Conservation (phyloP, 768 basidiomycete species). For the Gloeostereum incarnatum region DNA sequence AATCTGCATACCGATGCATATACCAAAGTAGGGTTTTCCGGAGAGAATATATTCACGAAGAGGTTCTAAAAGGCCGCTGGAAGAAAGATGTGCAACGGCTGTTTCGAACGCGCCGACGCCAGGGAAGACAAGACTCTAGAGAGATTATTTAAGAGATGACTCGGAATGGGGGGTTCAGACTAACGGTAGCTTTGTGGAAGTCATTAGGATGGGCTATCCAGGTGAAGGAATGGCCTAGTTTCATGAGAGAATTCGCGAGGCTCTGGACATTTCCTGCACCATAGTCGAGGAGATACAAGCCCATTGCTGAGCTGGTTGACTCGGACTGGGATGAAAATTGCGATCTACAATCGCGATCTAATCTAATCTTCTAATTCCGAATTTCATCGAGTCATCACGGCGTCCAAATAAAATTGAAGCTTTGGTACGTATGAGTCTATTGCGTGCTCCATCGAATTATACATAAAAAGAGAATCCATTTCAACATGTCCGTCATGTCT, state of each 20-base stretch:
- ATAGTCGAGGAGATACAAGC: conserved; percentile 89
- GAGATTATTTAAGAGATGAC: conserved; percentile 6
- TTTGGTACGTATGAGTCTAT: too few species aligned
- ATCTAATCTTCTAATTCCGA: too few species aligned
- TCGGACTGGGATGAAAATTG: too few species aligned
- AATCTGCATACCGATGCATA: conserved; percentile 98
- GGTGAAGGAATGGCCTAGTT: conserved; percentile 77
- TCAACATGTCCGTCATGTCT: conserved; percentile 27
- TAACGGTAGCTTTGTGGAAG: conserved; percentile 82
- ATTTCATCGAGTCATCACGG: neutral
- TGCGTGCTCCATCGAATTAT: too few species aligned
- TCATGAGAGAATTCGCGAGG: conserved; percentile 83
- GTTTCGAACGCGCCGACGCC: conserved; percentile 92
- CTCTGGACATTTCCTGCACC: conserved; percentile 94
- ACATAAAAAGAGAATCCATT: too few species aligned
- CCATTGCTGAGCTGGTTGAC: too few species aligned
- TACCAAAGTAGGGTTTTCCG: conserved; percentile 92
- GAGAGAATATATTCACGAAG: conserved; percentile 75
- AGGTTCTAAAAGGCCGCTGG: conserved; percentile 71
- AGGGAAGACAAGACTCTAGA: conserved; percentile 89
- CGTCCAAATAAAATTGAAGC: neutral
- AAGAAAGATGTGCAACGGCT: conserved; percentile 68
- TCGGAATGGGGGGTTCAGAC: conserved; percentile 21
- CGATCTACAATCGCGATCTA: too few species aligned
- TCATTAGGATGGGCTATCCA: conserved; percentile 83